phyloP scores from a whole-genome alignment of 169 alveolate genomes.

The Amoebophrya sp. region DNA sequence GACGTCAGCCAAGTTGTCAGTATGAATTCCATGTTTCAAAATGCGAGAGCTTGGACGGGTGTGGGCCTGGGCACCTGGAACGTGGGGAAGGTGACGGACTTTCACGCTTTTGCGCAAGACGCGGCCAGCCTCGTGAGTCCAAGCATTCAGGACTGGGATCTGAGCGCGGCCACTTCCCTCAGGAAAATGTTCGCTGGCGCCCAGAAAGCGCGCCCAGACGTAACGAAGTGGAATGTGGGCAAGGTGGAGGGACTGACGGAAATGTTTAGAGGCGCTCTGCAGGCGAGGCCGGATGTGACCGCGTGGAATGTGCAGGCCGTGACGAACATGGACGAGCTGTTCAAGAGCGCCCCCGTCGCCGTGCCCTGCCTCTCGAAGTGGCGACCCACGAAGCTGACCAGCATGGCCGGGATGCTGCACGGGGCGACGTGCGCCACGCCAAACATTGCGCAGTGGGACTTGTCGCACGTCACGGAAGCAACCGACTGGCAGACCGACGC shows the following conservation, averaged over 20 bases:
- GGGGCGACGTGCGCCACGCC: constrained; percentile 10
- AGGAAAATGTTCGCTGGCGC: not conserved
- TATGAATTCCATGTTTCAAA: too few relatives aligned
- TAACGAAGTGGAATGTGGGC: not conserved
- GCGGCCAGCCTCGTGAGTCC: too few relatives aligned
- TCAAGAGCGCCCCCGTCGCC: not conserved
- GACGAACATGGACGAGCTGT: not conserved
- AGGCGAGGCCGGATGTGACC: not conserved
- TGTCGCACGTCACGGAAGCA: not conserved
- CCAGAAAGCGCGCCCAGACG: not conserved
- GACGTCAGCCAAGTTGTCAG: too few relatives aligned
- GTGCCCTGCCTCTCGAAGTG: not conserved
- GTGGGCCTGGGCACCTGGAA: not conserved
- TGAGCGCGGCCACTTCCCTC: not conserved
- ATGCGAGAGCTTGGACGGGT: too few relatives aligned
- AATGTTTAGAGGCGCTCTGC: not conserved
- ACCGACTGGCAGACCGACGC: not conserved
- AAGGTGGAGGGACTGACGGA: not conserved
- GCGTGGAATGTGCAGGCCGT: not conserved
- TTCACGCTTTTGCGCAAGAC: too few relatives aligned
- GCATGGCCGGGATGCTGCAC: not conserved
- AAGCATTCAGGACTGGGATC: not conserved
- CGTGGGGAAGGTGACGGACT: not conserved
- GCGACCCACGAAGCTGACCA: not conserved
- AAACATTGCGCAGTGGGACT: not conserved